Evolutionary conservation across 2,329 filamentous ascomycete genomes (phyloP).

Genomic region (Colletotrichum horii): DNA sequence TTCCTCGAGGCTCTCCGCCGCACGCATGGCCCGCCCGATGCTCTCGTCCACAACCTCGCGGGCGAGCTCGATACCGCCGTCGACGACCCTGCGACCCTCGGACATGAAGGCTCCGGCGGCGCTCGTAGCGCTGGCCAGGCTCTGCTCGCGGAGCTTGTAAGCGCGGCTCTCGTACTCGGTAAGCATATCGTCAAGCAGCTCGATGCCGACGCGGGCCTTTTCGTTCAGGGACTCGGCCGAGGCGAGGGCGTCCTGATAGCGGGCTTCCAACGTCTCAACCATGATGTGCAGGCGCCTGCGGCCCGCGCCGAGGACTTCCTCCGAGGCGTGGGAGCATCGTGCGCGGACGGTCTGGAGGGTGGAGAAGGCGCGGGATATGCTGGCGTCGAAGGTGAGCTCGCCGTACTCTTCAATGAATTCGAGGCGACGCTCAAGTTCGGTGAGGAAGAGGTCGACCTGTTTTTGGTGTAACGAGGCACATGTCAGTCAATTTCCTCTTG

Average conservation of each 20-base stretch:
- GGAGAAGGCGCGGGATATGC: conserved; percentile 82
- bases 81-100: conserved; percentile 79
- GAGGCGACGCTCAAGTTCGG: conserved; percentile 84
- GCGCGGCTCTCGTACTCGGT: conserved; percentile 84
- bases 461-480: not conserved
- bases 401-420: conserved; percentile 90
- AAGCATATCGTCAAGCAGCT: conserved; percentile 84
- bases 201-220: conserved; percentile 87
- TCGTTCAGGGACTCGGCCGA: conserved; percentile 89
- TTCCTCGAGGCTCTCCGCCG: conserved; percentile 82
- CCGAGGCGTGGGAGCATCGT: conserved; percentile 87
- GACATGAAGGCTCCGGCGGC: conserved; percentile 77
- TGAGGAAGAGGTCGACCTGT: conserved; percentile 79
- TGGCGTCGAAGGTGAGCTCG: conserved; percentile 81
- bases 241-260: conserved; percentile 85
- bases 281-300: conserved; percentile 84
- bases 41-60: conserved; percentile 81
- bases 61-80: conserved; percentile 77
- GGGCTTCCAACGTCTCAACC: conserved; percentile 87
- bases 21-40: conserved; percentile 80
- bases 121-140: conserved; percentile 69
- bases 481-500: not conserved
- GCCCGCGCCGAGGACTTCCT: conserved; percentile 87
- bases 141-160: conserved; percentile 78
- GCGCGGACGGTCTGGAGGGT: conserved; percentile 87